phyloP scores from a whole-genome alignment of 208 protist species.

The Baffinella frigidus region DNA sequence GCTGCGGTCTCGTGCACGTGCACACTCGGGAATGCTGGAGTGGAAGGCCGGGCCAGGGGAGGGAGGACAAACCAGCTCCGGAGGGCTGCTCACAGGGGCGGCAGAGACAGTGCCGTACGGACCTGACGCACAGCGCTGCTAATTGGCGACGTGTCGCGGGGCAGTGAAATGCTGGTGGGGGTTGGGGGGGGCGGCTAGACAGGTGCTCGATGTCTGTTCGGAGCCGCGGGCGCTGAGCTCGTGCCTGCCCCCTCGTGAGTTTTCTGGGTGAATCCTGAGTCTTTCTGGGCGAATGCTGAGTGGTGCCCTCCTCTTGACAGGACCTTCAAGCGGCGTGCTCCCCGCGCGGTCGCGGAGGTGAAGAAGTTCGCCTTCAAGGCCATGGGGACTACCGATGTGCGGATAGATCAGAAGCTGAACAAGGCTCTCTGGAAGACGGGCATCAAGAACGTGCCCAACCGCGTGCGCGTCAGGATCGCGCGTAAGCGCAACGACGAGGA shows the following conservation, averaged over 20 bases:
- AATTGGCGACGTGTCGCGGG: no score
- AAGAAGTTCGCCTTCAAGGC: slow-evolving; percentile 86
- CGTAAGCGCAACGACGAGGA: slow-evolving; percentile 83
- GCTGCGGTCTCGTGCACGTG: no score
- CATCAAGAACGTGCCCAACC: slow-evolving; percentile 83
- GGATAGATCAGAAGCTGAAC: slow-evolving; percentile 93
- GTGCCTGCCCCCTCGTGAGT: background rate
- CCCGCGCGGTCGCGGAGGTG: slow-evolving; percentile 92
- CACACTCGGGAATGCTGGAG: no score
- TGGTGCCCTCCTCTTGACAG: slow-evolving; percentile 75
- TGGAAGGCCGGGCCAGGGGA: no score
- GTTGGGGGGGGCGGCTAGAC: no score
- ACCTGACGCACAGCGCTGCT: no score
- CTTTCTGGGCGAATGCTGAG: slow-evolving; percentile 2
- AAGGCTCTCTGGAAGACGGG: slow-evolving; percentile 93
- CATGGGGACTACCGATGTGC: slow-evolving; percentile 96
- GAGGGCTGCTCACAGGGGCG: no score
- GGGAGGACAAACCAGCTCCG: no score
- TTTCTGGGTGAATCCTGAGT: no score
- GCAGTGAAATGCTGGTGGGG: no score
- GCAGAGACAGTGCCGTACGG: no score
- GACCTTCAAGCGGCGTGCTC: slow-evolving; percentile 93
- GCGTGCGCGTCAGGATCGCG: slow-evolving; percentile 87
- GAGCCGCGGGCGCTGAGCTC: background rate
- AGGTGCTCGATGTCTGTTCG: background rate